phyloP scores from a whole-genome alignment of 129 eudicot genomes.

The Mikania micrantha region DNA sequence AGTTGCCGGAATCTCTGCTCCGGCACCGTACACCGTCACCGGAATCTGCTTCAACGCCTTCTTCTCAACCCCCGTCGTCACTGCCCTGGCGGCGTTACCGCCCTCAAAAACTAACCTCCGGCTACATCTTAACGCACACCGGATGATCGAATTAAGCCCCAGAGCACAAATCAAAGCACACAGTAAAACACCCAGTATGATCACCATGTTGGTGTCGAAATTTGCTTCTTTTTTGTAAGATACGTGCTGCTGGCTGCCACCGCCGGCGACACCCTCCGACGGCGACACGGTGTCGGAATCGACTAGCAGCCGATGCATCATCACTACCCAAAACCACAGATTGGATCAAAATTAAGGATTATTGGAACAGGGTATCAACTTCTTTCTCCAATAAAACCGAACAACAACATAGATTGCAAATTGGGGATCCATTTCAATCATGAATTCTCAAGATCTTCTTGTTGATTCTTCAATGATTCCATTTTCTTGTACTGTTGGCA shows the following conservation, averaged over 20 bases:
- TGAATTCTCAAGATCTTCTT: neutral
- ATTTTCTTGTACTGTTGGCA: neutral
- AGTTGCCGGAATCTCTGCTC: constrained; percentile 34
- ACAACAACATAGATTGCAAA: constrained; percentile 54
- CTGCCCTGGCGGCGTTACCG: constrained; percentile 20
- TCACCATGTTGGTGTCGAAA: constrained; percentile 78
- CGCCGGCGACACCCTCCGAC: constrained; percentile 4
- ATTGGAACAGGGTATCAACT: constrained; percentile 11
- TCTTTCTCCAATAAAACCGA: constrained; percentile 41
- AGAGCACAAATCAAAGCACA: constrained; percentile 67
- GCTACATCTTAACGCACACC: constrained; percentile 57
- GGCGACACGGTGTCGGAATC: constrained; percentile 7
- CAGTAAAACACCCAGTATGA: constrained; percentile 54
- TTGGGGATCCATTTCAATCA: constrained; percentile 39
- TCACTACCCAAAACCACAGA: constrained; percentile 2
- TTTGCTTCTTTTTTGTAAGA: constrained; percentile 29
- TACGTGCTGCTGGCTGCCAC: constrained; percentile 9
- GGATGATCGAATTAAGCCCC: constrained; percentile 58
- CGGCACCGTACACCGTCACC: constrained; percentile 47
- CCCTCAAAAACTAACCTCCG: constrained; percentile 25
- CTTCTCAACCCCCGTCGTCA: constrained; percentile 42
- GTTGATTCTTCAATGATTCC: neutral
- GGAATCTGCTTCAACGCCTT: constrained; percentile 48
- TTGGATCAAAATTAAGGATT: neutral
- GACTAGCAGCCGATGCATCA: constrained; percentile 39